Evolutionary conservation across 305 asterid genomes (phyloP).

Genomic region (Fraxinus sp.): DNA sequence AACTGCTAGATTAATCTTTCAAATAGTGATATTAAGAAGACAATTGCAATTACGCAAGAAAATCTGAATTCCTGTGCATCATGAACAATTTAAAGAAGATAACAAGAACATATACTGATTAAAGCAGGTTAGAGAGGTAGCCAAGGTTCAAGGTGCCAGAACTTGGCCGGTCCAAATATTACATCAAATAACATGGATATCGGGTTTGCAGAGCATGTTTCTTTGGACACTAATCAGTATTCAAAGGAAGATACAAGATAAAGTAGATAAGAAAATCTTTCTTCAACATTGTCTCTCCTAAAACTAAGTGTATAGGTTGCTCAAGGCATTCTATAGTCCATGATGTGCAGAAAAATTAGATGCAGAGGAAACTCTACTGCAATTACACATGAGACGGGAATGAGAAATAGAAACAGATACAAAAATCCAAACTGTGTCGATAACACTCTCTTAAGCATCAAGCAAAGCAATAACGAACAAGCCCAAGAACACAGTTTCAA

Average conservation of each 20-base stretch:
- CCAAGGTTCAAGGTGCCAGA: background rate
- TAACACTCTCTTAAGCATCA: background rate
- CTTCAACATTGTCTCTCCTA: background rate
- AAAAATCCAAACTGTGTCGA: background rate
- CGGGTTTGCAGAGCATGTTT: background rate
- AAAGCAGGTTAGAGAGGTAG: background rate
- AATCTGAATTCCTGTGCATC: background rate
- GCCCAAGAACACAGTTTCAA: background rate
- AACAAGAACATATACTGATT: background rate
- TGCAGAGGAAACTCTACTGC: background rate
- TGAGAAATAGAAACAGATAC: background rate
- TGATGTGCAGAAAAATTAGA: background rate
- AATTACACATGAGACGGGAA: background rate
- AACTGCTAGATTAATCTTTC: slow-evolving; percentile 20
- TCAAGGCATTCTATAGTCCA: background rate
- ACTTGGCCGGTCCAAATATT: background rate
- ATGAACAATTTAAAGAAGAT: background rate
- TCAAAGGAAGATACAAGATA: background rate
- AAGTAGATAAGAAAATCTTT: background rate
- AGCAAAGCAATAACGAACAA: background rate
- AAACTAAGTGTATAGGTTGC: background rate
- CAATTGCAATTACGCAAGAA: background rate
- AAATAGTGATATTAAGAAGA: slow-evolving; percentile 6
- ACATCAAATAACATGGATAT: background rate
- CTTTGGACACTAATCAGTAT: background rate